Evolutionary conservation across 2,329 filamentous ascomycete genomes (phyloP), one percentile per base, ranked within the genome.

Genomic region (Apiospora pterosperma): DNA sequence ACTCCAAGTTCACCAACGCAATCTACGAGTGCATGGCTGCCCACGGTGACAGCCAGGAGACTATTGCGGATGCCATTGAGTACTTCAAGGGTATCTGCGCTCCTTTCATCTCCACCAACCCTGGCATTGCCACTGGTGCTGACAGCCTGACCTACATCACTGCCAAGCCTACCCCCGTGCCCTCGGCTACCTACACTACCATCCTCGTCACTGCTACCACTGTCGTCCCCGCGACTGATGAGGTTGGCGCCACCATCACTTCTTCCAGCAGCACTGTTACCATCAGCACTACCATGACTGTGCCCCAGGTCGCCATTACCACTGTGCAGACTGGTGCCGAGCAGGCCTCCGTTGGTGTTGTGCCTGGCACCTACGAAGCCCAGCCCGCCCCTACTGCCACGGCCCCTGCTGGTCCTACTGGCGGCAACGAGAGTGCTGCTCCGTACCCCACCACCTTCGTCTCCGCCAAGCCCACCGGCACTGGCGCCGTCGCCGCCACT

Each of bases 71-170:
- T 71, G 92, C 93, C 66, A 85, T 96, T 66, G 85, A 86, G 72
- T 97, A 92, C 87, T 90, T 97, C 84, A 90, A 94, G 78, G 94
- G 94, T 76, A 92, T 98, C 80, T 98, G 95, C 82, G 93, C 91
- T 65, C 80, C 85, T 62, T 90, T 90, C 78, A 85, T 92, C 39
- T 82, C 85, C 19, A 72, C 85, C 75, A 97, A 97, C 86, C 93
- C 94, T n/a, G 92, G 85, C 68, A 92, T 98, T 73, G 87, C 92
- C 74, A 96, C 91, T 61, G 88, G 86, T 68, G 88, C 92, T 70
- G 88, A 91, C 28, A 82, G 84, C 42, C 81, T 88, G 76, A 87
- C 87, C 71, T 84, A 83, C 63, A 85, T 90, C 77, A 85, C 85
- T 36, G 80, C 82, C 65, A 81, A 82, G 16, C 76, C 82, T 58